Base-by-base conservation (phyloP, 306 rosid species). In the Castanea sativa region DNA sequence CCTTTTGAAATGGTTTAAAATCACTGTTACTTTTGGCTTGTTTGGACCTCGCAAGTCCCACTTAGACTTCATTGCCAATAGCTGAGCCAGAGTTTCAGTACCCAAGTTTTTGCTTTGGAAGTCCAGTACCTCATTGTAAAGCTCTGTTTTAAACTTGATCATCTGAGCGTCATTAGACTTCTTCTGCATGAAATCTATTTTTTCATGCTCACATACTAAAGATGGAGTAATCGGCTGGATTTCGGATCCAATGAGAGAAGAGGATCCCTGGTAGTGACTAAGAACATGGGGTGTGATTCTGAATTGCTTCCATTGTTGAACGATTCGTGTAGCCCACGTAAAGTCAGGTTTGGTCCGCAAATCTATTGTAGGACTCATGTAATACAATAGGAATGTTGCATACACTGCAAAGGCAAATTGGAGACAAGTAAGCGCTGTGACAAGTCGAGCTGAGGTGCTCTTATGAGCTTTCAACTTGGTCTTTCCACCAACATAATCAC, bases 1-100 rank as follows among this genome's bases (percentile, higher is more conserved):
- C 79, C 99, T 89, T 87, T 95, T 95, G 88, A 95, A 95, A 65
- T 95, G 99, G 86, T 95, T 95, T 11, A 95, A 77, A 16, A 95
- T 81, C 4, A 95, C 98, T 1, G 97, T 91, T 81, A 93, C 80
- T 81, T 89, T 93, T 7, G 98, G 92, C 20, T 49, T 90, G 18
- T 76, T 90, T 51, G 85, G 90, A 64, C 84, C 86, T 25, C 49
- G 72, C 81, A 85, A 65, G 71, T 88, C 93, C 97, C 98, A 95
- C 63, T 88, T 89, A 45, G 99, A 95, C 81, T 89, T 95, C 93
- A 93, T 90, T 18, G 83, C 85, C 96, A 93, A 82, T 4, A 95
- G 87, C 87, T 95, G 81, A 65, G 83, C 3, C 27, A 95, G 94
- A 25, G 96, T 89, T 76, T 95, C 96, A 0, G 94, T 84, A 18